A percentile compares a stretch with the other conserved stretches of the same genome.
Evolutionary conservation across 306 rosid genomes (phyloP).

Genomic region (Ammopiptanthus mongolicus): DNA sequence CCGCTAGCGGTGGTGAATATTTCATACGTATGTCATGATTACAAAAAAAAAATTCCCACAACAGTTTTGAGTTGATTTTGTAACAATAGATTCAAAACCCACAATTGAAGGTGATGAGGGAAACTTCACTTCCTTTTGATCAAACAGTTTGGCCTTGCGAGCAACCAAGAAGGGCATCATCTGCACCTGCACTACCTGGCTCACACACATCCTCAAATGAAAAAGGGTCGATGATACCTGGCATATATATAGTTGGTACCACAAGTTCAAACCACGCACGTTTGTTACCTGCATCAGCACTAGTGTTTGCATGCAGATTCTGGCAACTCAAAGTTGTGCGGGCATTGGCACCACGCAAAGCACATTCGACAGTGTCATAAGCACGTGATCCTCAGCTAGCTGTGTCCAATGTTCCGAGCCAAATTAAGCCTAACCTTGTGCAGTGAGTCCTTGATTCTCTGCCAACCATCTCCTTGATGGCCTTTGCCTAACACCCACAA

Average conservation of each 20-base stretch:
- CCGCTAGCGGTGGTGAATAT: too few species aligned
- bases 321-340: slow-evolving; percentile 42
- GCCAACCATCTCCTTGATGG: too few species aligned
- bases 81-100: not conserved
- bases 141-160: slow-evolving; percentile 35
- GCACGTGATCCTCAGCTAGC: too few species aligned
- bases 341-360: too few species aligned
- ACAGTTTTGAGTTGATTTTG: too few species aligned
- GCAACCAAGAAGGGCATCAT: slow-evolving; percentile 32
- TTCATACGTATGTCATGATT: too few species aligned
- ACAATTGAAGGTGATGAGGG: not conserved
- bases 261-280: too few species aligned
- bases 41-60: too few species aligned
- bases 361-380: slow-evolving; percentile 35
- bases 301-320: not conserved
- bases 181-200: not conserved
- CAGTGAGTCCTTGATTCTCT: too few species aligned
- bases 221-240: slow-evolving; percentile 19
- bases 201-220: slow-evolving; percentile 37
- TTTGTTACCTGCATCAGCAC: not conserved
- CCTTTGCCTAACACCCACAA: too few species aligned
- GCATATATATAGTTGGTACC: too few species aligned
- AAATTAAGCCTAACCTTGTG: too few species aligned
- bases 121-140: slow-evolving; percentile 12
- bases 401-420: slow-evolving; percentile 16